phyloP scores from a whole-genome alignment of 2,329 filamentous ascomycete species.

The Alternaria triticina region DNA sequence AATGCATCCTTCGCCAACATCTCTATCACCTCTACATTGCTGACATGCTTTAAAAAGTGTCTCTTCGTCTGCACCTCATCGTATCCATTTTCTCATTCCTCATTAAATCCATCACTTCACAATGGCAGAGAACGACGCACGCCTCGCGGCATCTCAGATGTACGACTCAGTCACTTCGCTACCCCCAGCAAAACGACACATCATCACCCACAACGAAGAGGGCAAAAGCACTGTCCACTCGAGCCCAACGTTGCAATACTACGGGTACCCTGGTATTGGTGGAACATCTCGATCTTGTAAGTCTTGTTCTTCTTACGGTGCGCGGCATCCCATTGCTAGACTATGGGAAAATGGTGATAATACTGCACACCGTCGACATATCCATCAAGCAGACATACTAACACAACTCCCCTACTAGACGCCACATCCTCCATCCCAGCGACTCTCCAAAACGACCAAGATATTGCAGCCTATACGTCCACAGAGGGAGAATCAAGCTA shows the following conservation, averaged over 20 bases:
- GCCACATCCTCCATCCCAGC: constrained; percentile 52
- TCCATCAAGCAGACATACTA: neutral
- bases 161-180: constrained; percentile 11
- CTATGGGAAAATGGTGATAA: no score
- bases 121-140: constrained; percentile 16
- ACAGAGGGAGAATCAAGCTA: constrained; percentile 4
- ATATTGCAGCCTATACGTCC: constrained; percentile 47
- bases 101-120: neutral
- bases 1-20: neutral
- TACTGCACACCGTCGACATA: neutral
- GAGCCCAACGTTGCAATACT: constrained; percentile 22
- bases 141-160: constrained; percentile 2
- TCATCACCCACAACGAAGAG: constrained; percentile 41
- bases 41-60: neutral
- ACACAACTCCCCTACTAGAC: constrained; percentile 27
- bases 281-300: neutral
- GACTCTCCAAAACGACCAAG: constrained; percentile 50
- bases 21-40: neutral
- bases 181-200: constrained; percentile 43
- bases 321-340: neutral
- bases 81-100: neutral
- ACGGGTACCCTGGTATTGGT: neutral
- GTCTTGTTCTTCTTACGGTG: neutral
- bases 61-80: neutral
- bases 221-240: constrained; percentile 50